Conservation (phyloP, 2,329 filamentous ascomycete species). For the Penicillium hordei region DNA sequence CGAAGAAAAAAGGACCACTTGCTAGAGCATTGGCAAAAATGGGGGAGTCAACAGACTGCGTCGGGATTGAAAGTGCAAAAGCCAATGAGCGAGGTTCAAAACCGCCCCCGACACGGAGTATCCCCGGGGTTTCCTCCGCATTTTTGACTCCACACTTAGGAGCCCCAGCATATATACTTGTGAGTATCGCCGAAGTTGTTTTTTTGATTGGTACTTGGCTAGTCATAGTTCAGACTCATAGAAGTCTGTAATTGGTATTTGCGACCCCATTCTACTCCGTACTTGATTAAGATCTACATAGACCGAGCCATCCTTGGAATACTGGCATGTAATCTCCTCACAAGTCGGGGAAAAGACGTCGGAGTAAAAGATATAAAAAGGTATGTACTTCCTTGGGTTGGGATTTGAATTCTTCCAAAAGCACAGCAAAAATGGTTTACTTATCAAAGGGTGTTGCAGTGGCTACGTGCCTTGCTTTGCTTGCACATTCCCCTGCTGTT, state of each 20-base stretch:
- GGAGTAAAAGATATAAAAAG: constrained; percentile 3
- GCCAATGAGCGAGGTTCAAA: constrained; percentile 5
- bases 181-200: neutral
- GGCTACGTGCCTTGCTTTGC: neutral
- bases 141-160: neutral
- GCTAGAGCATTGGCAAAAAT: neutral
- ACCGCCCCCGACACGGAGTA: constrained; percentile 2
- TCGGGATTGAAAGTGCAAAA: neutral
- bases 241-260: neutral
- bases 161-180: neutral
- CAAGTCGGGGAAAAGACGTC: neutral
- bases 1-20: neutral
- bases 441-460: neutral
- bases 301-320: neutral
- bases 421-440: constrained; percentile 4
- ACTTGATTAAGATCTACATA: neutral
- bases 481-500: neutral
- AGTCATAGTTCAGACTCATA: neutral
- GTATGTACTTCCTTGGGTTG: neutral
- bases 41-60: neutral
- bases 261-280: neutral
- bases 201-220: neutral
- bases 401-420: neutral
- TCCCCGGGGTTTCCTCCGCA: constrained; percentile 9
- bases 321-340: neutral